Evolutionary conservation across 768 basidiomycete species (phyloP).

Genomic region (Brasilioporus rufonigricans): DNA sequence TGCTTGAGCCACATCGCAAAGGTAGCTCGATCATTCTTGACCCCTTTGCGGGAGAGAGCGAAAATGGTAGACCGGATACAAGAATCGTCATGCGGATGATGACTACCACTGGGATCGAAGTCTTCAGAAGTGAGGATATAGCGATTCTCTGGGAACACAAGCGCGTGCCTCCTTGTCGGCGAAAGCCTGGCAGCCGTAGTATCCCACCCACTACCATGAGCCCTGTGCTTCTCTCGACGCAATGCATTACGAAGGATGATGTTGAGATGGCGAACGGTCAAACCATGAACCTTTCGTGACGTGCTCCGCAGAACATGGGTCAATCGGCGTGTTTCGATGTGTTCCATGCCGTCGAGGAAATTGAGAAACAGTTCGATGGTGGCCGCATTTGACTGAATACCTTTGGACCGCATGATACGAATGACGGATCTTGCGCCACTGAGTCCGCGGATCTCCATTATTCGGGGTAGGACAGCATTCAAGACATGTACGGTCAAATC

Average conservation of each 20-base stretch:
- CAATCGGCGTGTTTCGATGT: constrained; percentile 44
- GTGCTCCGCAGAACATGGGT: constrained; percentile 47
- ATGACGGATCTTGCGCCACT: constrained; percentile 45
- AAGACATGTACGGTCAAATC: constrained; percentile 47
- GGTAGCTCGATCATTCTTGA: constrained; percentile 56
- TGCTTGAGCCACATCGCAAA: constrained; percentile 62
- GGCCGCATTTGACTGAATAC: constrained; percentile 49
- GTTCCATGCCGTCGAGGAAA: constrained; percentile 45
- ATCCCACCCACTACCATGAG: constrained; percentile 48
- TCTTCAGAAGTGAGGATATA: constrained; percentile 22
- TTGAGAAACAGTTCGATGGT: constrained; percentile 57
- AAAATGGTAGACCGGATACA: constrained; percentile 42
- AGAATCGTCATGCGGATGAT: constrained; percentile 28
- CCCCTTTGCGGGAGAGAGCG: constrained; percentile 44
- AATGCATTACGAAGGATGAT: constrained; percentile 51
- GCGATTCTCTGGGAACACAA: constrained; percentile 4
- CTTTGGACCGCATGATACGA: constrained; percentile 51
- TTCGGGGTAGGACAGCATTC: constrained; percentile 57
- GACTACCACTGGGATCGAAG: constrained; percentile 52
- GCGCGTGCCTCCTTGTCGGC: constrained; percentile 22
- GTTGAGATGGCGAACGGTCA: constrained; percentile 58
- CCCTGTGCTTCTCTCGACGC: constrained; percentile 48
- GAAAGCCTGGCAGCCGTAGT: constrained; percentile 39
- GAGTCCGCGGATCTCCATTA: constrained; percentile 50
- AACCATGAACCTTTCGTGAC: constrained; percentile 40